phyloP scores from a whole-genome alignment of 495 filamentous ascomycete genomes.

The Daldinia concentrica region DNA sequence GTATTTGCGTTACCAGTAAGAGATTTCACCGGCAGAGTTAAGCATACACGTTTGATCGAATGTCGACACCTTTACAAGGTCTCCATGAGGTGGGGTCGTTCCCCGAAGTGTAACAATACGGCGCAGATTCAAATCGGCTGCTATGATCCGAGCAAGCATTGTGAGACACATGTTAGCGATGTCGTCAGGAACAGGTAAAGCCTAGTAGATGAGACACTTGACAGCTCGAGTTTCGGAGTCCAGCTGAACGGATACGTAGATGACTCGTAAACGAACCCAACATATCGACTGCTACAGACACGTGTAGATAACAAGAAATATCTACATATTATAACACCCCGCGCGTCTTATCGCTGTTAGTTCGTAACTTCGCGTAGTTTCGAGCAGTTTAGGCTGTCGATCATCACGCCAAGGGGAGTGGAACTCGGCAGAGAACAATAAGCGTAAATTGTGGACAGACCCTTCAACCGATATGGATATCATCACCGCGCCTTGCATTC shows the following conservation, averaged over 20 bases:
- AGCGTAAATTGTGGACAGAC: constrained; percentile 3
- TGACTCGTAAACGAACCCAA: background rate
- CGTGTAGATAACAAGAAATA: background rate
- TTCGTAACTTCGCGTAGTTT: background rate
- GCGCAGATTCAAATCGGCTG: constrained; percentile 7
- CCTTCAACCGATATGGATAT: background rate
- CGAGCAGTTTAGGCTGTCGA: constrained; percentile 13
- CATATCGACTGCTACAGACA: background rate
- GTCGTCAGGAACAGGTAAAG: constrained; percentile 4
- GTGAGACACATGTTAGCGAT: constrained; percentile 14
- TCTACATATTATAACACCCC: background rate
- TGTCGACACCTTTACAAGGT: background rate
- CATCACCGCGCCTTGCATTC: background rate
- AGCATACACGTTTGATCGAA: background rate
- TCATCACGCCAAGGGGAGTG: constrained; percentile 19
- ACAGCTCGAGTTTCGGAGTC: background rate
- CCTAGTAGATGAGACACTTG: background rate
- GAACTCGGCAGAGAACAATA: constrained; percentile 23
- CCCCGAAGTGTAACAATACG: background rate
- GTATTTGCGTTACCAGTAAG: background rate
- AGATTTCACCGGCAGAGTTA: background rate
- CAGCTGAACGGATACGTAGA: background rate
- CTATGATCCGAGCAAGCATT: constrained; percentile 25
- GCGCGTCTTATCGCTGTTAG: background rate
- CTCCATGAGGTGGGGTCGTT: background rate